Base-by-base conservation (phyloP, 2,329 filamentous ascomycete genomes). In the Cladosporium sp. region DNA sequence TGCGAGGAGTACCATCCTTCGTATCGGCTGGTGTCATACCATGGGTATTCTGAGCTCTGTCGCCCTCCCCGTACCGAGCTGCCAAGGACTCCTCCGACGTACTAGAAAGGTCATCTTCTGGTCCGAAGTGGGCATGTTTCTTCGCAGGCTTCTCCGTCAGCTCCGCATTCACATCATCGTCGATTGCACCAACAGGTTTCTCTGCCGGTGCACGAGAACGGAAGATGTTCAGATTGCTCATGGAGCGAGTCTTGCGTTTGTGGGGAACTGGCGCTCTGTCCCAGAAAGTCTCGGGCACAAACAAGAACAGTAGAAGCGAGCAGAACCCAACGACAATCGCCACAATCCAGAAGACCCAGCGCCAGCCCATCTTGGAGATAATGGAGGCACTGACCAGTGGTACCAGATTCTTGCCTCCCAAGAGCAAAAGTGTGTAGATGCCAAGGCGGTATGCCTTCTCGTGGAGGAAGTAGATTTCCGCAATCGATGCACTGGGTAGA, bases 241-340 rank as follows among this genome's bases (percentile, higher is more conserved):
- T 26, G 11, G 35, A 44, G 31, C 26, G 59, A 8, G 49, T 16
- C 12, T 53, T 55, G 7, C 35, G 49, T 1, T 28, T 26, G 21
- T 59, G 56, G 44, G 84, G 80, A 33, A 80, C 79, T 10, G 93
- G 93, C 2, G 90, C 89, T 57, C 94, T 85, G 77, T 97, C 93
- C 94, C 94, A 98, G 70, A 97, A 97, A 0, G 93, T 97, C 79
- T 98, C 94, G 0, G 94, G 94, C 0, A 97, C 91, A 72, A 97
- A 96, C 66, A 97, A 83, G 76, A 96, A 97, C 1, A 98, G 83
- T 2, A 96, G 80, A 23, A 86, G 76, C 44, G 88, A 84, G 67
- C 88, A 89, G 57, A 91, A 85, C 0, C 83, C 91, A 37, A 93
- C 90, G 11, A 96, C 81, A 3, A 97, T 91, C 0, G 93, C 87